Base-by-base conservation (phyloP, 225 moss, liverwort and hornwort species). In the Physcomitrium patens region DNA sequence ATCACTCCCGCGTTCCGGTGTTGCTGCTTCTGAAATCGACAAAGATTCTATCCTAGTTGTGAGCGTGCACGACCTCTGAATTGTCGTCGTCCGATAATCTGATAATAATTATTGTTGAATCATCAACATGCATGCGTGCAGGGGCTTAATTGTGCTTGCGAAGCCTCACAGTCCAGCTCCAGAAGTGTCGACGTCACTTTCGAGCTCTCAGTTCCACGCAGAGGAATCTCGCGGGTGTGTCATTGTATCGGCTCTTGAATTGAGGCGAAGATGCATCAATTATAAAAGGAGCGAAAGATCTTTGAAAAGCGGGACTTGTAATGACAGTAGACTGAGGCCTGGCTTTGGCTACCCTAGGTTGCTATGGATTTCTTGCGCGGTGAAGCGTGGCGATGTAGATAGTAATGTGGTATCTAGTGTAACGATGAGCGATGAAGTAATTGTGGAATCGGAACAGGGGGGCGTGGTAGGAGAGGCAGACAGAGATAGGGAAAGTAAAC, bases 331-430 rank as follows among this genome's bases (percentile, higher is more conserved):
- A 24, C 19, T 51, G 24, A 23, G 18, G 37, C 22, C 18, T 15
- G 60, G 19, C 14, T 31, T 18, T 22, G 42, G 49, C 31, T 58
- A 59, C 0, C 31, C 26, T 5, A 42, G 73, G 60, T 46, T 77
- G 50, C 8, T 1, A 12, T 22, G 55, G 15, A 52, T 26, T 3
- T 22, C 45, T 42, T 60, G 78, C n/a, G 51, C 42, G 9, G 71
- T 60, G 74, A 52, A 80, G 67, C 57, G 37, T 10, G 80, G 63
- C 3, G 80, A 77, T 5, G 78, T 58, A 16, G 70, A 82, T 12
- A 27, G 73, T 10, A 52, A 0, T 10, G 59, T 51, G 68, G 73
- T 54, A 5, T 76, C 76, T 58, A 12, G 49, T 9, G 65, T 61
- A 7, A 68, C 73, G 18, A 62, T 61, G 23, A 49, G 67, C 13